Conservation (phyloP, 1,284 basidiomycete species). For the Cutaneotrichosporon cyanovorans region DNA sequence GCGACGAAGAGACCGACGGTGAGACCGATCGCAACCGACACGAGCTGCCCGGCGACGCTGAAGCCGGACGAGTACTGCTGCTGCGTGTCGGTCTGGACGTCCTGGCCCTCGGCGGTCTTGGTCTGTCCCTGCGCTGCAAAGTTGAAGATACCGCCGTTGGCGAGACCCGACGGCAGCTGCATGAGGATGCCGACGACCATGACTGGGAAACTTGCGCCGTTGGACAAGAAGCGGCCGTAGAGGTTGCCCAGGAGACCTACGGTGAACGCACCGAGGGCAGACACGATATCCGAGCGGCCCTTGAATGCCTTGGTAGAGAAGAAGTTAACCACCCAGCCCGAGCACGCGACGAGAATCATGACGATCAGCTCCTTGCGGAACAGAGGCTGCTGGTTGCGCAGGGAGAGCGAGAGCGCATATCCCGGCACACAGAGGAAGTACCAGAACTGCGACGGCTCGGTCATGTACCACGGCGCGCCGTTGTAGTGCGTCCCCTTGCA, state of each 20-base stretch:
- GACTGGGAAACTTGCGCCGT: slow-evolving; percentile 43
- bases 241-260: slow-evolving; percentile 77
- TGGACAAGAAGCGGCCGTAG: slow-evolving; percentile 59
- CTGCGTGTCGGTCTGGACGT: slow-evolving; percentile 4
- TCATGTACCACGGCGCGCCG: slow-evolving; percentile 48
- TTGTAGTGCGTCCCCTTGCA: slow-evolving; percentile 55
- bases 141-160: slow-evolving; percentile 56
- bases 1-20: slow-evolving; percentile 59
- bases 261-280: slow-evolving; percentile 67
- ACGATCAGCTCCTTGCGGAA: slow-evolving; percentile 59
- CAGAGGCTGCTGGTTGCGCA: slow-evolving; percentile 69
- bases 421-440: slow-evolving; percentile 72
- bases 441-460: slow-evolving; percentile 45
- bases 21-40: slow-evolving; percentile 49
- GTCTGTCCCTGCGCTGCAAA: slow-evolving; percentile 18
- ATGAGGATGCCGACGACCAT: slow-evolving; percentile 66
- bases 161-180: slow-evolving; percentile 74
- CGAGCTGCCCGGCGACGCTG: slow-evolving; percentile 45
- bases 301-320: slow-evolving; percentile 61
- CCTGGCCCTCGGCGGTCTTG: background rate
- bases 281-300: slow-evolving; percentile 64
- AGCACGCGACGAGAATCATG: slow-evolving; percentile 62
- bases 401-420: slow-evolving; percentile 64
- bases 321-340: slow-evolving; percentile 70
- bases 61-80: slow-evolving; percentile 48